Percentiles rank a stretch among this genome's conserved stretches.
Conservation (phyloP, 2,329 filamentous ascomycete genomes). For the Beauveria medogensis region DNA sequence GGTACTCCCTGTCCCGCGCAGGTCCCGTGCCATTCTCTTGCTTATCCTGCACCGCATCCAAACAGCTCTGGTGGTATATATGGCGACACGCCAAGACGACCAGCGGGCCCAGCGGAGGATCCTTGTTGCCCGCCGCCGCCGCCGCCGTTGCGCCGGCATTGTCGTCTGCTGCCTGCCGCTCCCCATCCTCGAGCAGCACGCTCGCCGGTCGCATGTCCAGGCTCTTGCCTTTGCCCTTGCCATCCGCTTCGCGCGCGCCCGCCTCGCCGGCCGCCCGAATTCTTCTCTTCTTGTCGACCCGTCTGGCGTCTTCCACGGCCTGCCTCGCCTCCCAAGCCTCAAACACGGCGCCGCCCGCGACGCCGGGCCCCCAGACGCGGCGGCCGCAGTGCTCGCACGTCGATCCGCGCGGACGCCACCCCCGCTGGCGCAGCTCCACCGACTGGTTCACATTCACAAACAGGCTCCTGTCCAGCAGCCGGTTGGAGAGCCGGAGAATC, state of each 20-base stretch:
- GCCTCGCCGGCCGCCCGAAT: slow-evolving; percentile 17
- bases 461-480: slow-evolving; percentile 78
- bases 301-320: slow-evolving; percentile 36
- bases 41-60: slow-evolving; percentile 56
- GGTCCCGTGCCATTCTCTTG: slow-evolving; percentile 39
- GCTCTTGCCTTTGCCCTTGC: slow-evolving; percentile 38
- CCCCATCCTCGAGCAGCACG: slow-evolving; percentile 25
- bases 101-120: slow-evolving; percentile 53
- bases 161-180: slow-evolving; percentile 8
- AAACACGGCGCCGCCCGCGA: slow-evolving; percentile 63
- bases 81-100: slow-evolving; percentile 64
- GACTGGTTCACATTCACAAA: slow-evolving; percentile 76
- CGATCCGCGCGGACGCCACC: slow-evolving; percentile 82
- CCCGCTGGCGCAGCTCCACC: slow-evolving; percentile 66
- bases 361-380: slow-evolving; percentile 82
- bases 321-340: slow-evolving; percentile 69
- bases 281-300: slow-evolving; percentile 33
- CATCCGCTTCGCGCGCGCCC: not conserved
- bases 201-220: slow-evolving; percentile 32
- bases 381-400: slow-evolving; percentile 80
- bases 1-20: slow-evolving; percentile 40
- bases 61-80: slow-evolving; percentile 60
- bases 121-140: slow-evolving; percentile 18
- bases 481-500: slow-evolving; percentile 75
- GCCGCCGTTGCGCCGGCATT: not conserved